These are phyloP conservation scores for Penicillium steckii DNA, from an alignment of 495 filamentous ascomycete species.

Conservation along the genomic window DNA sequence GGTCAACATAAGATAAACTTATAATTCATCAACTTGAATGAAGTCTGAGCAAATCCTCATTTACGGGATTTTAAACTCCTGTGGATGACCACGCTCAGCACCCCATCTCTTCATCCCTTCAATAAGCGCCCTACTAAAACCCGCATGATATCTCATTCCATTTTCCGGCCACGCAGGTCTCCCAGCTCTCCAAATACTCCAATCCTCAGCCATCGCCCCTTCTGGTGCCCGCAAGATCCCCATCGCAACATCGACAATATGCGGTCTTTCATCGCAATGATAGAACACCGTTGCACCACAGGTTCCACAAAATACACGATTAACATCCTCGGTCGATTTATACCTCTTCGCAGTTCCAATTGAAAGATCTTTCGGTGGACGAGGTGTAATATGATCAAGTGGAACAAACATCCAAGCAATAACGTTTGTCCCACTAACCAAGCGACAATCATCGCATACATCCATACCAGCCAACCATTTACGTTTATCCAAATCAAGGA, in stretches of 20 bases:
- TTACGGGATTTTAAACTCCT: slow-evolving; percentile 17
- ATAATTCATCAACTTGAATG: too few relatives aligned
- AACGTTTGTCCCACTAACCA: slow-evolving; percentile 43
- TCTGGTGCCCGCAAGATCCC: slow-evolving; percentile 48
- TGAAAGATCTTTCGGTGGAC: slow-evolving; percentile 24
- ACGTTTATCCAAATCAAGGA: slow-evolving; percentile 34
- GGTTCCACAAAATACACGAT: slow-evolving; percentile 50
- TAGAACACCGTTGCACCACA: slow-evolving; percentile 56
- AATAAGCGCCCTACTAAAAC: slow-evolving; percentile 26
- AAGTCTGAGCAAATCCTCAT: too few relatives aligned
- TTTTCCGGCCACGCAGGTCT: slow-evolving; percentile 27
- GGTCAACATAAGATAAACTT: too few relatives aligned
- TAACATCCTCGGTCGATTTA: slow-evolving; percentile 40
- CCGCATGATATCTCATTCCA: slow-evolving; percentile 30
- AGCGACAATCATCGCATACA: slow-evolving; percentile 52
- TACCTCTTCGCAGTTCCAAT: slow-evolving; percentile 49
- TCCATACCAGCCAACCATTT: slow-evolving; percentile 45
- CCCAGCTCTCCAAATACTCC: slow-evolving; percentile 34
- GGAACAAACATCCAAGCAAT: slow-evolving; percentile 46
- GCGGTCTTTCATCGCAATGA: slow-evolving; percentile 34
- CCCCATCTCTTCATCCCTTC: slow-evolving; percentile 33
- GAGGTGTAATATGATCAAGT: slow-evolving; percentile 19
- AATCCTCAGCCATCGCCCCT: slow-evolving; percentile 49
- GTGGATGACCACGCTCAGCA: slow-evolving; percentile 5
- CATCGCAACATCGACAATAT: slow-evolving; percentile 49